Conservation (phyloP, 768 basidiomycete genomes). For the Suillus sp. region DNA sequence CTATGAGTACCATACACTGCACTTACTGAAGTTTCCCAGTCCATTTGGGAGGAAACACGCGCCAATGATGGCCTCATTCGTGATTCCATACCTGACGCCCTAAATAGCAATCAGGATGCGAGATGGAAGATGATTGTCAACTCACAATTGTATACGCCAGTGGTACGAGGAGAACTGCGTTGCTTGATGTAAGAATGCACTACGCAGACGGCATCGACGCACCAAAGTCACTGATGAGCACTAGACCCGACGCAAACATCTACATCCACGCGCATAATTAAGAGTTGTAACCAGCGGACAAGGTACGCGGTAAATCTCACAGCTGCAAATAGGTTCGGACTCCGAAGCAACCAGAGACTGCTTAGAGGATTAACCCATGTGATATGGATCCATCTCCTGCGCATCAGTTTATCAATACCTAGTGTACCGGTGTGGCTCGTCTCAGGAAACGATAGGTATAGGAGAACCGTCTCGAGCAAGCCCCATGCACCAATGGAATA, state of each 20-base stretch:
- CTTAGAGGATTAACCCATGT: conserved; percentile 36
- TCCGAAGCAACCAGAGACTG: conserved; percentile 29
- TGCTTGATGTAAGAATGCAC: neutral
- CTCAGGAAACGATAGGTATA: conserved; percentile 34
- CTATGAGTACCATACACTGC: neutral
- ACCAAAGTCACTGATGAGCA: conserved; percentile 32
- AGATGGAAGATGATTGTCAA: neutral
- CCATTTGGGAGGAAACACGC: conserved; percentile 29
- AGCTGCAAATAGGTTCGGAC: conserved; percentile 30
- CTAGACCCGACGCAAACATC: conserved; percentile 43
- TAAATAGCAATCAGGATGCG: conserved; percentile 25
- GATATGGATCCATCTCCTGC: conserved; percentile 13
- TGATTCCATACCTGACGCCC: conserved; percentile 45
- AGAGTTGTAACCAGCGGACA: neutral
- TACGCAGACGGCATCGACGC: conserved; percentile 27
- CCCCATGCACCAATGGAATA: conserved; percentile 42
- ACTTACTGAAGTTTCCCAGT: conserved; percentile 28
- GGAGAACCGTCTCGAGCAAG: conserved; percentile 29
- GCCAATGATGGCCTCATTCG: conserved; percentile 26
- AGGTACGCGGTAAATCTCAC: conserved; percentile 19
- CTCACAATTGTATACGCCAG: conserved; percentile 68
- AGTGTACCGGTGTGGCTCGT: conserved; percentile 37
- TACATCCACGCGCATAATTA: conserved; percentile 23
- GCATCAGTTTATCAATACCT: conserved; percentile 28
- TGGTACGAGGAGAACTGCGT: conserved; percentile 51